Conservation (phyloP, 768 basidiomycete species). For the Boletus rufocinnamomeus region DNA sequence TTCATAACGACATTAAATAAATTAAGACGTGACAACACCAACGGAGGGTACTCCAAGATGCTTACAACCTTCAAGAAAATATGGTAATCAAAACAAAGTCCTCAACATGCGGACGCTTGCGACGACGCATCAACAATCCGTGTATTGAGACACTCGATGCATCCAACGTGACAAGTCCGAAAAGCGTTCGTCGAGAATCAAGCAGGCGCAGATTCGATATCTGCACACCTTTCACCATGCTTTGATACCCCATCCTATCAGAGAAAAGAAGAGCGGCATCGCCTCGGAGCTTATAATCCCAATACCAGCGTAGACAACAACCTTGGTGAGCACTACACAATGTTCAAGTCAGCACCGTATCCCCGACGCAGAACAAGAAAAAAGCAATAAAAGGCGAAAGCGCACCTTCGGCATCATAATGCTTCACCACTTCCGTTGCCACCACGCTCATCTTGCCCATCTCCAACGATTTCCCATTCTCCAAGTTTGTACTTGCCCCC, state of each 20-base stretch:
- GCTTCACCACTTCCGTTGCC: conserved; percentile 46
- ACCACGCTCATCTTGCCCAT: conserved; percentile 34
- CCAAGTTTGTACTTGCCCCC: conserved; percentile 34
- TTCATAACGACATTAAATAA: background rate
- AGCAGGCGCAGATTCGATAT: background rate
- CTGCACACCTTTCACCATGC: conserved; percentile 30
- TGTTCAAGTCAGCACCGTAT: background rate
- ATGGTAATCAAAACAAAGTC: too few relatives aligned
- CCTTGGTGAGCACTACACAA: conserved; percentile 78
- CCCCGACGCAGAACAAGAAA: background rate
- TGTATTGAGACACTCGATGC: background rate
- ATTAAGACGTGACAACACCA: background rate
- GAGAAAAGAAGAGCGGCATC: conserved; percentile 67
- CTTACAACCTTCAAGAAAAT: too few relatives aligned
- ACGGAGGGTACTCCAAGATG: background rate
- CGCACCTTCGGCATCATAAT: conserved; percentile 87
- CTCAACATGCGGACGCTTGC: background rate
- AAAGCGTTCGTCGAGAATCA: background rate
- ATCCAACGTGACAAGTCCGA: too few relatives aligned
- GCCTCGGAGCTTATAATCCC: conserved; percentile 63
- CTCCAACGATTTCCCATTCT: conserved; percentile 26
- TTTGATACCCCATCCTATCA: conserved; percentile 66
- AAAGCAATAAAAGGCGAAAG: conserved; percentile 17
- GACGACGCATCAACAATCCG: background rate
- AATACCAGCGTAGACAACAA: conserved; percentile 89